Evolutionary conservation across 441 rosid species (phyloP).

Genomic region (Erodium moschatum): DNA sequence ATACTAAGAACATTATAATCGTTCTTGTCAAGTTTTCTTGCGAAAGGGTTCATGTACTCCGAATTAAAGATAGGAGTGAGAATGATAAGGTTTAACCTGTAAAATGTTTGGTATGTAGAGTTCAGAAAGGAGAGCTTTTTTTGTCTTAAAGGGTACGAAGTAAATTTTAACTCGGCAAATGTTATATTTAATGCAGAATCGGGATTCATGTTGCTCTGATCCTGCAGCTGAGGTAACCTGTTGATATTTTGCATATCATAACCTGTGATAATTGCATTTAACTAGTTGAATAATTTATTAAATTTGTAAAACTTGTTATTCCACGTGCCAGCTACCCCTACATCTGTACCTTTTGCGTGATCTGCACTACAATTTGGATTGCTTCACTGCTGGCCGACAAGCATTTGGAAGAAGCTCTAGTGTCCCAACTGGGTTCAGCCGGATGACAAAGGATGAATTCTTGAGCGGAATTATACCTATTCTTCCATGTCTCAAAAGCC

Average conservation of each 20-base stretch:
- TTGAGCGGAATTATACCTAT: constrained; percentile 38
- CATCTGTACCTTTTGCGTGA: constrained; percentile 61
- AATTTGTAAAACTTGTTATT: constrained; percentile 15
- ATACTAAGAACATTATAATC: neutral
- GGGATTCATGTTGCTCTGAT: constrained; percentile 48
- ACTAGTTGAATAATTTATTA: constrained; percentile 1
- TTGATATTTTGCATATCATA: constrained; percentile 14
- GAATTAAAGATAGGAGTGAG: neutral
- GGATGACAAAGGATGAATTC: constrained; percentile 39
- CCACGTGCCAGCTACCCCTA: constrained; percentile 51
- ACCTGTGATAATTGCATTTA: constrained; percentile 11
- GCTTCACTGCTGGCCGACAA: constrained; percentile 39
- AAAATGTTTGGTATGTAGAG: neutral
- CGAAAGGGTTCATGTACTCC: neutral
- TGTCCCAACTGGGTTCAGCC: constrained; percentile 30
- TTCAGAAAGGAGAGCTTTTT: neutral
- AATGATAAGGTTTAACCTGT: neutral
- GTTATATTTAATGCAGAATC: constrained; percentile 37
- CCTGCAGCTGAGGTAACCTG: constrained; percentile 59
- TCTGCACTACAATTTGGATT: constrained; percentile 61
- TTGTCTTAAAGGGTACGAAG: neutral
- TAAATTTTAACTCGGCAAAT: constrained; percentile 7
- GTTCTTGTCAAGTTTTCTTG: neutral
- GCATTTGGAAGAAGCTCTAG: constrained; percentile 33
- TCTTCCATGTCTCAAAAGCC: constrained; percentile 45